Evolutionary conservation across 495 filamentous ascomycete species (phyloP).

Genomic region (Penicillium parvum): DNA sequence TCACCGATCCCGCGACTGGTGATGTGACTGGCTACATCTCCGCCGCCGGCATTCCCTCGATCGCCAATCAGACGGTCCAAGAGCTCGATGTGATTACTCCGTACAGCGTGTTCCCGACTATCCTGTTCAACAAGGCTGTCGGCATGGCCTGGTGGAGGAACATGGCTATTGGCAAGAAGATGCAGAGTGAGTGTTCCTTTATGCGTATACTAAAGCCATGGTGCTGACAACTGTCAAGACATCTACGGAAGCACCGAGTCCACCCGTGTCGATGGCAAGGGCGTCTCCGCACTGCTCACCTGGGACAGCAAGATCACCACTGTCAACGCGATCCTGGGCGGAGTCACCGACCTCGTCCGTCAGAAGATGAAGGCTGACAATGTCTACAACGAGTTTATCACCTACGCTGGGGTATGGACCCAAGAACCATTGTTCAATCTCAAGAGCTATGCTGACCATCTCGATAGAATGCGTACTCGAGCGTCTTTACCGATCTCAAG

Average conservation of each 20-base stretch:
- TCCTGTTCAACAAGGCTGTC: conserved; percentile 27
- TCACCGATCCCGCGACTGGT: conserved; percentile 23
- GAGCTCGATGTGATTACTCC: conserved; percentile 32
- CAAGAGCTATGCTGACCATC: background rate
- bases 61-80: conserved; percentile 28
- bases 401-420: background rate
- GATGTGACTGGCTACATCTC: conserved; percentile 31
- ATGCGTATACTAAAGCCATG: background rate
- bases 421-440: too few species aligned
- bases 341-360: conserved; percentile 22
- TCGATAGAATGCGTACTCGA: conserved; percentile 26
- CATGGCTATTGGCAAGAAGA: conserved; percentile 33
- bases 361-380: conserved; percentile 31
- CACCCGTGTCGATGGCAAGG: conserved; percentile 29
- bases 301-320: conserved; percentile 38
- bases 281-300: conserved; percentile 26
- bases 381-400: conserved; percentile 21
- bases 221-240: conserved; percentile 13
- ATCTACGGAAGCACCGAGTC: conserved; percentile 34
- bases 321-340: conserved; percentile 28
- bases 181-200: conserved; percentile 27
- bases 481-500: conserved; percentile 26
- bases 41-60: conserved; percentile 29
- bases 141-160: conserved; percentile 37
- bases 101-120: conserved; percentile 28